Evolutionary conservation across 2,329 filamentous ascomycete species (phyloP), one percentile per base, ranked within the genome.

Genomic region (Xylariales sp.): DNA sequence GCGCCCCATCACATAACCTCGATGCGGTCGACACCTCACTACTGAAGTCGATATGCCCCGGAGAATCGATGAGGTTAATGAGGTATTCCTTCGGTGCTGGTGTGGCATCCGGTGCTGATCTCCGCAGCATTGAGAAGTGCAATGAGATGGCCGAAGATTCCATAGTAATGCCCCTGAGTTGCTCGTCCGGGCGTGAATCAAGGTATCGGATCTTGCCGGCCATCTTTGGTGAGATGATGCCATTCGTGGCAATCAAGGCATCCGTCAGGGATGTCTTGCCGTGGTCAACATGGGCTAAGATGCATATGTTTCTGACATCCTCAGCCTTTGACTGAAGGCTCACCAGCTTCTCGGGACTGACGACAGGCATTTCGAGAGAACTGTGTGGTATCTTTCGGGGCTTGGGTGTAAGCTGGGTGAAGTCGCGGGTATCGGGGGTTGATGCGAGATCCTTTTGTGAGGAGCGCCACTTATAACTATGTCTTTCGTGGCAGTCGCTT

Each of bases 141-240:
- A 98, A 73, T 1, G 93, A 97, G 50, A 98, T 98, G 47, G 93
- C 93, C 5, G 91, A 97, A 0, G 93, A 97, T 64, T 98, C 93
- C 93, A 98, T 98, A n/a, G 93, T 98, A 59, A 98, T 98, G 43
- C 93, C 93, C 50, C 93, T 84, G 12, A 87, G 78, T 66, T 98
- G 93, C 64, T 98, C 93, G 65, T 98, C 93, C 2, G 91, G 91
- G 31, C 93, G 77, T 16, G 93, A 97, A 68, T 98, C 93, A 45
- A 98, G 81, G 59, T 97, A 98, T 51, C 93, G 85, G 65, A 98
- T 94, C 73, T 97, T 97, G 63, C 93, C 93, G 43, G 93, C 93
- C 58, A 97, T 76, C 62, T 97, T 97, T 42, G 91, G 88, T 21
- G 93, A 97, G 59, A 98, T 98, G 69, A 98, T 97, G 69, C 93